Base-by-base conservation (phyloP, 495 filamentous ascomycete species). In the Aspergillus carlsbadensis region DNA sequence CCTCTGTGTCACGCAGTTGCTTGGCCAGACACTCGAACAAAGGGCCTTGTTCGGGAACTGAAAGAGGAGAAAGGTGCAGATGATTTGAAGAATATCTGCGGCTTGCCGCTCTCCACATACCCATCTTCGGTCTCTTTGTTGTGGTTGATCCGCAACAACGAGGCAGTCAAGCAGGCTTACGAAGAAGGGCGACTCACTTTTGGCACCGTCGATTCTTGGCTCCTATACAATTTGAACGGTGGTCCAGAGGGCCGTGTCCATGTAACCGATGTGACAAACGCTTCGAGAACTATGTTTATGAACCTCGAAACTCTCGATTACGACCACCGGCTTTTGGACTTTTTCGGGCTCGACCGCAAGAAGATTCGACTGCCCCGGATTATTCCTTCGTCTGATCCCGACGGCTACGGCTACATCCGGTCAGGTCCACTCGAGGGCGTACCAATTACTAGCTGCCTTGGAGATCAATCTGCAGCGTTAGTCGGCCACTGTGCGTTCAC, bases 271-370 rank as follows among this genome's bases (percentile, higher is more conserved):
- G 85, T 87, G 14, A 95, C 91, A 44, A 98, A 98, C 69, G 92
- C 93, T 26, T 94, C 90, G 14, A 75, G 93, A 58, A 98, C 93
- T 49, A 96, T 96, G 93, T 96, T 96, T 70, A 92, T 96, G 85
- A 94, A 96, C 71, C 79, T 98, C 34, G 81, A 87, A 57, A 94
- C 87, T 5, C 76, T 95, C 26, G 74, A 96, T 64, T 98, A 96
- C 67, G 91, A 95, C 66, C 84, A 94, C 51, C 80, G 78, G 37
- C 78, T 96, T 5, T 78, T 98, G 42, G 74, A 84, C 18, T 98
- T 95, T 75, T 96, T 96, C 70, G 83, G 83, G 33, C 78, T 95
- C 56, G 89, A 95, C 71, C 72, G 72, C 35, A 81, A 72, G 56
- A 95, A 94, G 68, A 76, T 96, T 47, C 79, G 80, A 29, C 77